A percentile compares a stretch with the other conserved stretches of the same genome.
Conservation (phyloP, 441 rosid species). For the Corymbia calophylla region DNA sequence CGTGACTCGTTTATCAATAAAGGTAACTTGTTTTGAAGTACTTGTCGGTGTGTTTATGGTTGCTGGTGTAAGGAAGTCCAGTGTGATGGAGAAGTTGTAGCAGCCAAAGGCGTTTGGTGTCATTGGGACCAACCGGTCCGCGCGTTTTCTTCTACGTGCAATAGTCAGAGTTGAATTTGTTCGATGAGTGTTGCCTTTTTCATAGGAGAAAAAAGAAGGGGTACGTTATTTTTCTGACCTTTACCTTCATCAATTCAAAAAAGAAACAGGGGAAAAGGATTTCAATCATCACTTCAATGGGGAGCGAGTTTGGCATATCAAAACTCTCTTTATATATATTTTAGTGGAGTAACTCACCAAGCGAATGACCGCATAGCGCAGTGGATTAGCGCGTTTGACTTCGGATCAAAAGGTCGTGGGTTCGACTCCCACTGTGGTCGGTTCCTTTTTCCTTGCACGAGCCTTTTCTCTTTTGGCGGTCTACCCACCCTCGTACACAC, state of each 20-base stretch:
- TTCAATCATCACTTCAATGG: neutral
- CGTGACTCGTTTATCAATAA: neutral
- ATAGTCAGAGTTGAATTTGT: neutral
- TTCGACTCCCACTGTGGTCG: constrained; percentile 31
- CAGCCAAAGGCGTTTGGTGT: neutral
- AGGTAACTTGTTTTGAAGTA: neutral
- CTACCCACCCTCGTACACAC: neutral
- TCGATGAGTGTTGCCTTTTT: neutral
- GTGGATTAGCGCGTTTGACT: constrained; percentile 30
- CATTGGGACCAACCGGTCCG: neutral
- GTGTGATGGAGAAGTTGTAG: neutral
- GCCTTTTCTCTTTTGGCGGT: neutral
- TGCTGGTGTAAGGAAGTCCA: neutral
- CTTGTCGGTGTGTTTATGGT: neutral
- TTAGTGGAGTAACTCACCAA: accelerated
- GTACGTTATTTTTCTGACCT: neutral
- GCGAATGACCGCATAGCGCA: constrained; percentile 14
- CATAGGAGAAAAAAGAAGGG: neutral
- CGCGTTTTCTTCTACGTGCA: neutral
- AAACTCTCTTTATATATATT: accelerated
- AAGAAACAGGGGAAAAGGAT: neutral
- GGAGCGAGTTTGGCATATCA: neutral
- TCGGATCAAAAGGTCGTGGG: constrained; percentile 30
- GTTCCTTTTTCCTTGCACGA: neutral
- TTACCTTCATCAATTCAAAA: neutral